Evolutionary conservation across 257 asterid genomes (phyloP).

Genomic region (Scutellaria baicalensis): DNA sequence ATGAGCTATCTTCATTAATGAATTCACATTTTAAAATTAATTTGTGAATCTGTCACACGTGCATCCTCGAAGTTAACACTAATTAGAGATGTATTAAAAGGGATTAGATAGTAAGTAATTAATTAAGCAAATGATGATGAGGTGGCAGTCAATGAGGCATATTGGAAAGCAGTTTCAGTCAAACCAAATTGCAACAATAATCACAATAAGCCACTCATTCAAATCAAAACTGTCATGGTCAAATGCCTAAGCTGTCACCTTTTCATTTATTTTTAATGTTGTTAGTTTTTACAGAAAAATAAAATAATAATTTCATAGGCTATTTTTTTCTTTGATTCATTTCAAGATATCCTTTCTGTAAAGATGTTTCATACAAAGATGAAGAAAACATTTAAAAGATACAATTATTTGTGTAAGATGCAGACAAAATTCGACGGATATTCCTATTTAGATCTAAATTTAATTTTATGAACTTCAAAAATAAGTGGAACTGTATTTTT

Average conservation of each 20-base stretch:
- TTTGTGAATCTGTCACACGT: conserved; percentile 15
- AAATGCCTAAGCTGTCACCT: conserved; percentile 17
- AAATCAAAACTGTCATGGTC: conserved; percentile 29
- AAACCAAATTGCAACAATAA: conserved; percentile 17
- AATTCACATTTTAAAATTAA: neutral
- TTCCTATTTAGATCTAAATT: too few species aligned
- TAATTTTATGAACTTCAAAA: too few species aligned
- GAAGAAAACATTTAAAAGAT: too few species aligned
- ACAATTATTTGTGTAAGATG: too few species aligned
- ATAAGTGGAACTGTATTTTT: too few species aligned
- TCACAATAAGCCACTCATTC: conserved; percentile 13
- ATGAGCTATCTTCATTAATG: neutral
- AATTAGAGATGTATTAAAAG: neutral
- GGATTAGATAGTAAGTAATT: neutral
- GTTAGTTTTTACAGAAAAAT: neutral
- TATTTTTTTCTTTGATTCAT: too few species aligned
- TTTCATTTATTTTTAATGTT: neutral
- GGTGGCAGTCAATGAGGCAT: conserved; percentile 9
- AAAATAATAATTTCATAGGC: too few species aligned
- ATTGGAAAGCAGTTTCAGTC: conserved; percentile 12
- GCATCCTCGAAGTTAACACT: conserved; percentile 14
- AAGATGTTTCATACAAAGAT: too few species aligned
- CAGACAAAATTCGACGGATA: too few species aligned
- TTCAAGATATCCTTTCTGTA: too few species aligned
- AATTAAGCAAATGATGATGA: neutral